phyloP scores from a whole-genome alignment of 768 basidiomycete genomes.

The Coprinopsis cinerea region DNA sequence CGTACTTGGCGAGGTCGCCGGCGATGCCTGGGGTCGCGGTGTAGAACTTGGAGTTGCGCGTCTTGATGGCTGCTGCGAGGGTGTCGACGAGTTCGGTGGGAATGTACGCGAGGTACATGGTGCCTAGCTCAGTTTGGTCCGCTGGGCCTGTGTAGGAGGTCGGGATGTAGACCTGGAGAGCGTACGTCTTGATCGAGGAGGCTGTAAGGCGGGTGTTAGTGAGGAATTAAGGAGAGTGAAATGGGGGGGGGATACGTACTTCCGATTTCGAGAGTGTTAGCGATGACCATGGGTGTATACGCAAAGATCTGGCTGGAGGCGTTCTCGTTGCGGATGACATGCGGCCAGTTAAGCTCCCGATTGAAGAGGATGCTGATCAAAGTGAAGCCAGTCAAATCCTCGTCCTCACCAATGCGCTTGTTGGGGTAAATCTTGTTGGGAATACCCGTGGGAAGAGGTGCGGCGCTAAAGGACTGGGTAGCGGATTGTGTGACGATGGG shows the following conservation, averaged over 20 bases:
- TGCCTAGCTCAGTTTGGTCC: constrained; percentile 51
- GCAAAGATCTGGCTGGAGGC: constrained; percentile 76
- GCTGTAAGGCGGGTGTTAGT: constrained; percentile 17
- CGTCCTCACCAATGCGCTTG: constrained; percentile 18
- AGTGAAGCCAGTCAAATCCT: constrained; percentile 32
- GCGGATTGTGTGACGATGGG: too few relatives aligned
- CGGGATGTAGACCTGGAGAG: constrained; percentile 68
- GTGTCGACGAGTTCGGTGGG: constrained; percentile 46
- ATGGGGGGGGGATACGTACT: constrained; percentile 21
- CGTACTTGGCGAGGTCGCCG: constrained; percentile 53
- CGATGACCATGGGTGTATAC: constrained; percentile 47
- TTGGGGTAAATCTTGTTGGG: constrained; percentile 56
- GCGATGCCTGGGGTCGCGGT: constrained; percentile 43
- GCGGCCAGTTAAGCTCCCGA: constrained; percentile 55
- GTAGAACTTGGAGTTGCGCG: constrained; percentile 59
- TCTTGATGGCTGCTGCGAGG: constrained; percentile 63
- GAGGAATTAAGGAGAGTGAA: constrained; percentile 4
- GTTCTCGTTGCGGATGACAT: constrained; percentile 51
- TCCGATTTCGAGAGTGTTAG: constrained; percentile 25
- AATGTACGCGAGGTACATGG: constrained; percentile 70
- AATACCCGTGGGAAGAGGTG: constrained; percentile 50
- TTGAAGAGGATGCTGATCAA: constrained; percentile 66
- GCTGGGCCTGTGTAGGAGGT: constrained; percentile 39
- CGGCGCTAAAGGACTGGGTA: constrained; percentile 17
- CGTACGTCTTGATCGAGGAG: constrained; percentile 38